Base-by-base conservation (phyloP, 495 filamentous ascomycete genomes). In the Talaromyces borbonicus region DNA sequence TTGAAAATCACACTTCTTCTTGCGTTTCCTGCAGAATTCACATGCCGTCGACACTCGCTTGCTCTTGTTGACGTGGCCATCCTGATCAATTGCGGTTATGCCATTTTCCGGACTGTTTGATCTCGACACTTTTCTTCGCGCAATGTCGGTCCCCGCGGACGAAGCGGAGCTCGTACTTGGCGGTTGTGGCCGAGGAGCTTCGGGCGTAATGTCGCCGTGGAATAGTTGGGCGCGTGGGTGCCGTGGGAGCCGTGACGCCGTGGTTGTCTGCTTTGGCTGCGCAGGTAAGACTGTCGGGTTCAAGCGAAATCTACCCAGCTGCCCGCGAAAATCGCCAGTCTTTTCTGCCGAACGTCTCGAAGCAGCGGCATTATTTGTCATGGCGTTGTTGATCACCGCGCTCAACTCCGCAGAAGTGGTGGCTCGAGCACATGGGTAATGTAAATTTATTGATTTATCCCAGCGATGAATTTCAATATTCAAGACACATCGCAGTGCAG, bases 1-100 rank as follows among this genome's bases (percentile, higher is more conserved):
- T 26, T 66, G 63, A 43, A 74, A 73, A 47, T 75, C 72, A 52
- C 72, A 75, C 58, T 74, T 73, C 40, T 73, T 75, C 57, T 75
- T 75, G 8, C 72, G 56, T 44, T 69, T 72, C 36, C 72, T 65
- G 57, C 72, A 75, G 26, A 73, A 70, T 46, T 74, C 71, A 51
- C 72, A 75, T 16, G 72, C 72, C 1, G 67, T 71, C 11, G 67
- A 68, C 16, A 71, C 67, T 22, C 67, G 67, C 48, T 71, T 71
- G 36, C 25, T 36, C 26, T 46, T 46, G 1, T 18, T 24, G 25
- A 22, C 43, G 12, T 20, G 19, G 9, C 30, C 30, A 18, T 46
- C 43, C 1, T 31, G 43, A 26, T 46, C 43, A 15, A 18, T 41
- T 23, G 20, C 38, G 20, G 22, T n/a, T 5, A n/a, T 18, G 5